Conservation (phyloP, 2,329 filamentous ascomycete species). For the Fusarium sp. region DNA sequence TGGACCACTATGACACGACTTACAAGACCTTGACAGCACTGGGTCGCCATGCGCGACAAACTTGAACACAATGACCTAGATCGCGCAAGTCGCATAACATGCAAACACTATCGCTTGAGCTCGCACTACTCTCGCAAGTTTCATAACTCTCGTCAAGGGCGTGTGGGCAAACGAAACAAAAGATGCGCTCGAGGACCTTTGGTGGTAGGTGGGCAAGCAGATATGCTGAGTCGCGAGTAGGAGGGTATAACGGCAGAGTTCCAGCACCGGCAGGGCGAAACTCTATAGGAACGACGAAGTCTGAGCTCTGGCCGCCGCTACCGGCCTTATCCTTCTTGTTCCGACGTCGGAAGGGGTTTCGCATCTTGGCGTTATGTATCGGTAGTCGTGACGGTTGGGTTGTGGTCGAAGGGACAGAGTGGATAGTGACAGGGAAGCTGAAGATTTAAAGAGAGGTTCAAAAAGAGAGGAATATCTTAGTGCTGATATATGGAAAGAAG, state of each 20-base stretch:
- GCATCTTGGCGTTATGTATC: constrained; percentile 50
- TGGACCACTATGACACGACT: constrained; percentile 53
- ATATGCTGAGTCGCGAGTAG: constrained; percentile 58
- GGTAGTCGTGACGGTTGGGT: constrained; percentile 5
- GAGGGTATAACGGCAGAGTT: constrained; percentile 51
- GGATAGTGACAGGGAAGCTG: constrained; percentile 15
- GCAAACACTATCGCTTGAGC: constrained; percentile 77
- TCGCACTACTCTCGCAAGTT: constrained; percentile 82
- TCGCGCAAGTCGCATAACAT: constrained; percentile 95
- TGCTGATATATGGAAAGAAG: constrained; percentile 7
- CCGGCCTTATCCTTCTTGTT: constrained; percentile 54
- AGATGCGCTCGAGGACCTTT: constrained; percentile 81
- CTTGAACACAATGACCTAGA: constrained; percentile 81
- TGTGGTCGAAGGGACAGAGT: constrained; percentile 18
- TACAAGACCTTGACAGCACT: constrained; percentile 70
- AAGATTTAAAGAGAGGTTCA: constrained; percentile 2
- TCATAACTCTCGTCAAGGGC: constrained; percentile 81
- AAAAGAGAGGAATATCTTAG: constrained; percentile 6
- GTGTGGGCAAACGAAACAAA: constrained; percentile 87
- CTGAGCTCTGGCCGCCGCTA: constrained; percentile 42
- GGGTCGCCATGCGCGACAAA: constrained; percentile 79
- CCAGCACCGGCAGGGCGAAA: constrained; percentile 48
- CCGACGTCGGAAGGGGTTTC: constrained; percentile 56
- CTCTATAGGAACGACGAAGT: constrained; percentile 48
- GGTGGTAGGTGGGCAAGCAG: constrained; percentile 71